These are phyloP conservation scores for Poa pratensis DNA, from an alignment of 176 grass and related monocot species.

Conservation along the genomic window DNA sequence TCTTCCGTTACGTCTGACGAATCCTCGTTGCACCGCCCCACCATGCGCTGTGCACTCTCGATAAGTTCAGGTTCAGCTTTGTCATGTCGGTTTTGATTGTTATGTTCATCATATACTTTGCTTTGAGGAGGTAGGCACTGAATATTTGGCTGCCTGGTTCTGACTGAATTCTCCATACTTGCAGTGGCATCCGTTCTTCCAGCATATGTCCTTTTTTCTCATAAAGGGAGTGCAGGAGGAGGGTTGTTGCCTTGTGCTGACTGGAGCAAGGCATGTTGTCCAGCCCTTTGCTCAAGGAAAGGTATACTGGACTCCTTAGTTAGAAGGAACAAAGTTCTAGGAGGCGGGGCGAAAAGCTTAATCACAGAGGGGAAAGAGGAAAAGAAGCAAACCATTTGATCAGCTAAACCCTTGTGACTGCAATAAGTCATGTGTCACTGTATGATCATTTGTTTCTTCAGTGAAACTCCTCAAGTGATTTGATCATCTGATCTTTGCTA, in stretches of 20 bases:
- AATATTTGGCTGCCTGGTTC: neutral
- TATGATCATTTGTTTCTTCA: neutral
- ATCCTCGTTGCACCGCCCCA: neutral
- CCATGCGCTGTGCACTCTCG: neutral
- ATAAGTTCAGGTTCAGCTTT: conserved; percentile 21
- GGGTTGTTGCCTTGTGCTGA: conserved; percentile 6
- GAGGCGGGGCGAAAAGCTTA: neutral
- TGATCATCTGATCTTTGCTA: conserved; percentile 27
- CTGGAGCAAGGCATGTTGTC: conserved; percentile 53
- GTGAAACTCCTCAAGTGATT: neutral
- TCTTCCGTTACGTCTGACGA: neutral
- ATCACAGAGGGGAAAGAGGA: conserved; percentile 66
- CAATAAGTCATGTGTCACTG: neutral
- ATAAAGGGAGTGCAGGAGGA: conserved; percentile 14
- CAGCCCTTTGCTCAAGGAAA: conserved; percentile 42
- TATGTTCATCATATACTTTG: conserved; percentile 1
- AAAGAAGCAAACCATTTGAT: conserved; percentile 84
- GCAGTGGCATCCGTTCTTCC: conserved; percentile 42
- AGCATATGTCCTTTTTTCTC: conserved; percentile 34
- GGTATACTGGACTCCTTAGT: conserved; percentile 25
- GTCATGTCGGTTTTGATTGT: neutral
- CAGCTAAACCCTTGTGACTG: conserved; percentile 85
- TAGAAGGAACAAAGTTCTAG: neutral
- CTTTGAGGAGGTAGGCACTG: neutral
- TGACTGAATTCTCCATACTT: conserved; percentile 40